phyloP scores from a whole-genome alignment of 106 monocot genomes.

The Allium cepa region DNA sequence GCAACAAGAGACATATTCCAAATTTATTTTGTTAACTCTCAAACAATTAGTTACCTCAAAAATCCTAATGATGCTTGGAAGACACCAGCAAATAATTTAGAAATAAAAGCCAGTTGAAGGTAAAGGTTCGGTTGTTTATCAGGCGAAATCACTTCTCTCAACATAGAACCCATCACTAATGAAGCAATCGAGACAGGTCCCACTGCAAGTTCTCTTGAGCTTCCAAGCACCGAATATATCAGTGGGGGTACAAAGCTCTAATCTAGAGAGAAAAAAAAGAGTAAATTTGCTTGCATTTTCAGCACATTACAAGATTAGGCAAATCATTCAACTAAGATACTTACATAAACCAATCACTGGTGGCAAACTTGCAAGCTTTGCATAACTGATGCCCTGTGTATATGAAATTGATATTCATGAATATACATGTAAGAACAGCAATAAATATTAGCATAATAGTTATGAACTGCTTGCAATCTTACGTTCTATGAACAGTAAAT shows the following conservation, averaged over 20 bases:
- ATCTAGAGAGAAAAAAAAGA: constrained; percentile 20
- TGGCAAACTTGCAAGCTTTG: constrained; percentile 83
- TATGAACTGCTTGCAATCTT: no score
- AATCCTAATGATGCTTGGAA: constrained; percentile 76
- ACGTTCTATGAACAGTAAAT: no score
- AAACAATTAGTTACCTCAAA: constrained; percentile 32
- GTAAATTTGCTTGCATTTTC: background rate
- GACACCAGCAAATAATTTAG: constrained; percentile 88
- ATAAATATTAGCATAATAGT: no score
- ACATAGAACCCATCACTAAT: constrained; percentile 80
- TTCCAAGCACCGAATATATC: constrained; percentile 76
- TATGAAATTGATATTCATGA: no score
- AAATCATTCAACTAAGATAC: constrained; percentile 8
- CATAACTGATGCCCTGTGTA: constrained; percentile 87
- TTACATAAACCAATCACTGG: constrained; percentile 91
- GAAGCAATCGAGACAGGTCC: constrained; percentile 87
- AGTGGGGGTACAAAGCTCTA: constrained; percentile 94
- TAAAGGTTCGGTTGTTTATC: constrained; percentile 50
- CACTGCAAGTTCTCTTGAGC: constrained; percentile 80
- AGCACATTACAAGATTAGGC: no score
- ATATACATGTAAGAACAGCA: no score
- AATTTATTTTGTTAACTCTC: no score
- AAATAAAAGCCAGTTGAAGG: constrained; percentile 72
- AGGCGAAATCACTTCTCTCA: constrained; percentile 60
- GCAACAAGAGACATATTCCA: no score